phyloP scores from a whole-genome alignment of 2,329 filamentous ascomycete genomes.

The Cytospora piceae region DNA sequence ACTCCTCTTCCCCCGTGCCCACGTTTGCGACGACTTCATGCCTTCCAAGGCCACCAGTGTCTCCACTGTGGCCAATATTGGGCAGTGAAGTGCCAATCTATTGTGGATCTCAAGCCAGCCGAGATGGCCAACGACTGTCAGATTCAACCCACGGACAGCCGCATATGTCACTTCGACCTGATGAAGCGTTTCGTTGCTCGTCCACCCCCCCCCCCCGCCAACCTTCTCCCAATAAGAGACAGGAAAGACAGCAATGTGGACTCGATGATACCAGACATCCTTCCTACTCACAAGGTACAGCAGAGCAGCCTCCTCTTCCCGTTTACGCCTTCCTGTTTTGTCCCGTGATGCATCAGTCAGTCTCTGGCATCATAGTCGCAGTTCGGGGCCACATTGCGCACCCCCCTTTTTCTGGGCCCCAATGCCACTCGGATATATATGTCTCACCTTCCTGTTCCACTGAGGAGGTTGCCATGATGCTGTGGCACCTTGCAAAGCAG shows the following conservation, averaged over 20 bases:
- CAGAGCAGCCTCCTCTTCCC: background rate
- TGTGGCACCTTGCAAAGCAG: constrained; percentile 23
- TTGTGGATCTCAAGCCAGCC: background rate
- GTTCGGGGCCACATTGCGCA: background rate
- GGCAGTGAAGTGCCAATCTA: background rate
- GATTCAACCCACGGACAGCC: background rate
- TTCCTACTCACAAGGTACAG: background rate
- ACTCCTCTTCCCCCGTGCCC: background rate
- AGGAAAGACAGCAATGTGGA: background rate
- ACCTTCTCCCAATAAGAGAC: background rate
- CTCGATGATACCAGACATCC: no score
- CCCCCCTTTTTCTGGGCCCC: background rate
- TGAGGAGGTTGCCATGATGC: background rate
- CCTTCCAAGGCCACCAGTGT: background rate
- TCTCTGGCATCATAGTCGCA: background rate
- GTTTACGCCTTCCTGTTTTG: background rate
- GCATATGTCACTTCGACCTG: background rate
- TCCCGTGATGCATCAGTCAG: background rate
- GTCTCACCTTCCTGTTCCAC: constrained; percentile 27
- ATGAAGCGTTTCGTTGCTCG: background rate
- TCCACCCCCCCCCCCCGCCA: background rate
- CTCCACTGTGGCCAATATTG: background rate
- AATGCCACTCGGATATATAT: background rate
- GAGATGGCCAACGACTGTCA: background rate
- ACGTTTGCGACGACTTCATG: background rate